Conservation (phyloP, 805 yeast species). For the Hemisphaericaspora nanyangensis region DNA sequence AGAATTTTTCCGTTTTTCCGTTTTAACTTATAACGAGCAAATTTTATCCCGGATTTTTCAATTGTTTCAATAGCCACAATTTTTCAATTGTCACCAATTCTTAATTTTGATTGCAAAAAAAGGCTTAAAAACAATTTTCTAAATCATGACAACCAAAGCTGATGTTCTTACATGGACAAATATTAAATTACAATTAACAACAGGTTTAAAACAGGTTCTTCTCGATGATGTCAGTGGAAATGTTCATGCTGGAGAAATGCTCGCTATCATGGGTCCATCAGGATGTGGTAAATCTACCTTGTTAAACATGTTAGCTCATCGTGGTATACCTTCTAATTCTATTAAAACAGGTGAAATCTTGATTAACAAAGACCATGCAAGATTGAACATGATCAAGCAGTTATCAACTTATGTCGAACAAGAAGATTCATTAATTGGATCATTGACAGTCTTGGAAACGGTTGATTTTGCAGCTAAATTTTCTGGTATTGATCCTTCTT, state of each 20-base stretch:
- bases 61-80: too few species aligned
- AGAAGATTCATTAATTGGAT: conserved; percentile 19
- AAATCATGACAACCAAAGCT: conserved; percentile 1
- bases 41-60: too few species aligned
- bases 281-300: conserved; percentile 41
- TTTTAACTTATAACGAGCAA: too few species aligned
- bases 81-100: too few species aligned
- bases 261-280: conserved; percentile 41
- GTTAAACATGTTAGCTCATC: conserved; percentile 45
- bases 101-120: too few species aligned
- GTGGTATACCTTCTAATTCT: conserved; percentile 34
- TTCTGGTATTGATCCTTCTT: background rate
- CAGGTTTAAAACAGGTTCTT: conserved; percentile 1
- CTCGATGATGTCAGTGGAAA: conserved; percentile 23
- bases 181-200: conserved; percentile 1
- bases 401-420: conserved; percentile 18
- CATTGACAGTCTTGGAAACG: conserved; percentile 18
- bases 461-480: conserved; percentile 11
- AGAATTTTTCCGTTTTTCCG: background rate
- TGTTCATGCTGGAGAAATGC: conserved; percentile 25
- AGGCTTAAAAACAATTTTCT: too few species aligned
- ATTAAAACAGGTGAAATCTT: conserved; percentile 4
- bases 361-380: conserved; percentile 4
- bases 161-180: conserved; percentile 4
- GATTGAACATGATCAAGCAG: background rate